These are phyloP conservation scores for Odonthalia washingtoniensis DNA, from an alignment of 31 red algal genomes.

Conservation along the genomic window DNA sequence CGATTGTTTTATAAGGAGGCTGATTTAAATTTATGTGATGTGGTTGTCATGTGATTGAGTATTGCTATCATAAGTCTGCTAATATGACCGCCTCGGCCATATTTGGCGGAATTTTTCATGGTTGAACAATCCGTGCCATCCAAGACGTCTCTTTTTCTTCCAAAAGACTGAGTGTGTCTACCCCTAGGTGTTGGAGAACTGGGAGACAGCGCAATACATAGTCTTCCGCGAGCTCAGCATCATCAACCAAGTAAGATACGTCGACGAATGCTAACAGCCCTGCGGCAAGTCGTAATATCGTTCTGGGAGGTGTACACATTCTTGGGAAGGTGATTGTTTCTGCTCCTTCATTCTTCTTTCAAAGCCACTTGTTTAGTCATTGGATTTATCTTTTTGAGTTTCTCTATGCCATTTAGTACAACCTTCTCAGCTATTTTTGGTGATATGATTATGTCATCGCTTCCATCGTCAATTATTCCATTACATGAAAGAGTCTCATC, in stretches of 20 bases:
- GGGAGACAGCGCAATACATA: background rate
- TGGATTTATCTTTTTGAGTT: constrained; percentile 21
- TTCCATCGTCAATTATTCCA: constrained; percentile 53
- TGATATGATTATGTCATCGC: constrained; percentile 25
- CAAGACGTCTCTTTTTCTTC: background rate
- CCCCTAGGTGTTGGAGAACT: constrained; percentile 4
- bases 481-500: background rate
- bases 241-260: constrained; percentile 5
- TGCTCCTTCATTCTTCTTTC: constrained; percentile 22
- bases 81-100: background rate
- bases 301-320: constrained; percentile 7
- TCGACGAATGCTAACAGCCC: background rate
- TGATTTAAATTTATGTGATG: background rate
- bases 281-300: background rate
- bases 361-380: constrained; percentile 34
- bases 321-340: constrained; percentile 4
- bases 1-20: background rate
- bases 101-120: background rate
- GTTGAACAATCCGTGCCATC: constrained; percentile 3
- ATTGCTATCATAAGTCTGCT: constrained; percentile 33
- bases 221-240: background rate
- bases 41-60: background rate
- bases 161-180: constrained; percentile 13
- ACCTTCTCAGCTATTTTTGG: background rate
- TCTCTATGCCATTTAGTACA: constrained; percentile 26